Evolutionary conservation across 2,329 filamentous ascomycete species (phyloP).

Genomic region (Elsinoe necatrix): DNA sequence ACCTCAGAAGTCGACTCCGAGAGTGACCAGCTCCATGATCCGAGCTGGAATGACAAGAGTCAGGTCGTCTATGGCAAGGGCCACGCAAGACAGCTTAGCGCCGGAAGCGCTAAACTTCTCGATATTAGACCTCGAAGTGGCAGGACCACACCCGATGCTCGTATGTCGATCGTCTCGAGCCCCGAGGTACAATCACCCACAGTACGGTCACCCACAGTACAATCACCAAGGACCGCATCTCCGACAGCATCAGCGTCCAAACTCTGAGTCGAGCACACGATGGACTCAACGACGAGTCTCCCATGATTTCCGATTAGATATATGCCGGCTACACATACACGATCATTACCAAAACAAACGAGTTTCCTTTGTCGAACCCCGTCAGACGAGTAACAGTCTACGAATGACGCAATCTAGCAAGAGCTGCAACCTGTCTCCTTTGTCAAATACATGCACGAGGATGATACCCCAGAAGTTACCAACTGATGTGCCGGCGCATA

Average conservation of each 20-base stretch:
- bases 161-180: conserved; percentile 6
- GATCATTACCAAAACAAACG: background rate
- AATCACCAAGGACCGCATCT: conserved; percentile 5
- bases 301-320: background rate
- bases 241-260: conserved; percentile 8
- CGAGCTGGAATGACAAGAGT: background rate
- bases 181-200: conserved; percentile 8
- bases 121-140: conserved; percentile 41
- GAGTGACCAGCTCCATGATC: background rate
- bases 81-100: conserved; percentile 64
- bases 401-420: conserved; percentile 9
- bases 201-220: background rate
- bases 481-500: conserved; percentile 14
- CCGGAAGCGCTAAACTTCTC: conserved; percentile 66
- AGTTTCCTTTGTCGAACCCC: conserved; percentile 6
- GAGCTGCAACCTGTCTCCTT: background rate
- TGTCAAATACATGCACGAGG: conserved; percentile 6
- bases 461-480: conserved; percentile 11
- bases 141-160: conserved; percentile 9
- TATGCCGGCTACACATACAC: conserved; percentile 8
- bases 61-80: conserved; percentile 38
- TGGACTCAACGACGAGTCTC: background rate
- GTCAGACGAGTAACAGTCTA: conserved; percentile 13
- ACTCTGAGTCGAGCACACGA: background rate
- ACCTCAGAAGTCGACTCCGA: conserved; percentile 1